phyloP scores from a whole-genome alignment of 257 asterid species.

The Primulina eburnea region DNA sequence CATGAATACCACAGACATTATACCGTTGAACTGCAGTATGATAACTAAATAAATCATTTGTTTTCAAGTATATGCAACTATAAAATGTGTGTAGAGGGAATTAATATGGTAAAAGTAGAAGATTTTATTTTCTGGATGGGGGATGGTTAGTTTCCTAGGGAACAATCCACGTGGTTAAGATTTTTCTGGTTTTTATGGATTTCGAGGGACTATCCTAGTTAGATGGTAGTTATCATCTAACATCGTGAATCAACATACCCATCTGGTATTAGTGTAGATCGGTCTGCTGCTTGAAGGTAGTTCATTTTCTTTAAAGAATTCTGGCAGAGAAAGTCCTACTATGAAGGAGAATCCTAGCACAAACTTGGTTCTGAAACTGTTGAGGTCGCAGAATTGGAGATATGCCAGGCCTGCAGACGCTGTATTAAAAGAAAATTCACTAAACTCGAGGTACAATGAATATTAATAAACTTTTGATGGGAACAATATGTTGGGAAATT shows the following conservation, averaged over 20 bases:
- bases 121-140: too few species aligned
- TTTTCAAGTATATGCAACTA: too few species aligned
- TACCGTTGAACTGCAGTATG: constrained; percentile 48
- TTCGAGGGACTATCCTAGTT: too few species aligned
- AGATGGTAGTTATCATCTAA: not conserved
- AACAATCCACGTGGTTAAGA: too few species aligned
- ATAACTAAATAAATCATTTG: not conserved
- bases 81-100: too few species aligned
- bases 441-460: too few species aligned
- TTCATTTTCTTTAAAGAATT: constrained; percentile 50
- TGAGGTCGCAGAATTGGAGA: constrained; percentile 78
- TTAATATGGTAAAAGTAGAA: too few species aligned
- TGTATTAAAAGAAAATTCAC: constrained; percentile 24
- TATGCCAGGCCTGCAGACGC: constrained; percentile 76
- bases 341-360: constrained; percentile 65
- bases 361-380: constrained; percentile 71
- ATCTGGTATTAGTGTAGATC: constrained; percentile 43
- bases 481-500: not conserved
- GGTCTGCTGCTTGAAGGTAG: constrained; percentile 34
- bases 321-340: constrained; percentile 64
- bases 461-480: not conserved
- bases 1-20: constrained; percentile 40
- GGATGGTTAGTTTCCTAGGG: too few species aligned
- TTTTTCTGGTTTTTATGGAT: too few species aligned
- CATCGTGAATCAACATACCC: constrained; percentile 38